Evolutionary conservation across 371 early-diverging fungal species (phyloP), one percentile per base, ranked within the genome.

Genomic region (Mortierella sp.): DNA sequence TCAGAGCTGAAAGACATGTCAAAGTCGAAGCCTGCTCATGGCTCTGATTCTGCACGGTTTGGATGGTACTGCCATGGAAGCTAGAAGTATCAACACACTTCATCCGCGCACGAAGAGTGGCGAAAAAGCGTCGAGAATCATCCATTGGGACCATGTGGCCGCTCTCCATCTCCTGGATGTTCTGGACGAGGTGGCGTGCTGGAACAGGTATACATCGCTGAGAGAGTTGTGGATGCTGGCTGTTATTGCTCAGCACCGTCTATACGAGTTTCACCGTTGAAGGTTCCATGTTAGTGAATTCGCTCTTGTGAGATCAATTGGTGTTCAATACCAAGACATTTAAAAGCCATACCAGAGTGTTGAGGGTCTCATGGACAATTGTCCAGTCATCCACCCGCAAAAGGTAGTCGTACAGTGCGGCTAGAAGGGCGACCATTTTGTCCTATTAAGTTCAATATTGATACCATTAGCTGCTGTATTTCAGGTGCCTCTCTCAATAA

Each of bases 381-480:
- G 51, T 57, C 75, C 78, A 78, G 21, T 78, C 78, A 26, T 44
- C 14, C 37, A 78, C 82, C 28, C 43, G n/a, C 37, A 78, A 43
- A 24, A 82, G 75, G 5, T 8, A 55, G 5, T n/a, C 37, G 19
- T 67, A 82, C 31, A 78, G 73, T 0, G 28, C 21, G 11, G 51
- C 31, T 4, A 82, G 26, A 31, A 64, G 73, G 28, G 50, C 34
- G 1, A 59, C 55, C 46, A 72, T 61, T 24, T 61, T 76, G 9
- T 19, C 44, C 81, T 76, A 76, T 46, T 13, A 40, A 40, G 34
- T 3, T 26, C 19, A 24, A 37, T 21, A 14, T 8, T 61, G 44
- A n/a, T 9, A 3, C 43, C 11, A 44, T 61, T 67, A 24, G 40
- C 24, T 31, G 19, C 4, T 24, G 59, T 34, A 16, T 50, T 50